Evolutionary conservation across 495 filamentous ascomycete genomes (phyloP).

Genomic region (Podospora fimiseda): DNA sequence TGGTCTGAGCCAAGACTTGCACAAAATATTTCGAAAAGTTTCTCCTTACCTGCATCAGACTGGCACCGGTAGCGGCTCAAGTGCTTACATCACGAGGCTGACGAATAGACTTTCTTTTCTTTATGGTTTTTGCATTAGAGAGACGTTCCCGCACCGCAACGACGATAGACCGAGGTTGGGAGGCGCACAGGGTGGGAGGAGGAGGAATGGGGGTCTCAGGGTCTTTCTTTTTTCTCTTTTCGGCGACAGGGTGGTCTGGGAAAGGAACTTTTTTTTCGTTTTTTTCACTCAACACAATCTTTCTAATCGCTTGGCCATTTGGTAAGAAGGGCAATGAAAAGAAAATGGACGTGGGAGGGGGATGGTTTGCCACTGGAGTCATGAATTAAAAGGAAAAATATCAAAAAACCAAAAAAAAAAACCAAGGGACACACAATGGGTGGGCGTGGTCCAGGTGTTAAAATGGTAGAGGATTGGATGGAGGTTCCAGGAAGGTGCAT

Average conservation of each 20-base stretch:
- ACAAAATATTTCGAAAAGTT: slow-evolving; percentile 30
- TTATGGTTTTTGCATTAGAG: slow-evolving; percentile 28
- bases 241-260: too few relatives aligned
- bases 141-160: slow-evolving; percentile 18
- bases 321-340: not conserved
- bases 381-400: not conserved
- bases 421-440: slow-evolving; percentile 21
- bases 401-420: not conserved
- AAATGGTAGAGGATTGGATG: slow-evolving; percentile 1
- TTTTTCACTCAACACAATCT: too few relatives aligned
- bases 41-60: slow-evolving; percentile 39
- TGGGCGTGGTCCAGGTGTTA: not conserved
- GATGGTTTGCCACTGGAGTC: not conserved
- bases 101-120: slow-evolving; percentile 34
- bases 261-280: too few relatives aligned
- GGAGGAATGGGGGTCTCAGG: not conserved
- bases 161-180: slow-evolving; percentile 4
- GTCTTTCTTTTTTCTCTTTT: slow-evolving; percentile 5
- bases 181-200: not conserved
- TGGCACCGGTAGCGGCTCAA: slow-evolving; percentile 33
- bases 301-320: too few relatives aligned
- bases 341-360: not conserved
- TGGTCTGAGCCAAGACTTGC: not conserved
- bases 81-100: slow-evolving; percentile 39
- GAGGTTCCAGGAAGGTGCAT: not conserved